Evolutionary conservation across 306 rosid genomes (phyloP), one percentile per base, ranked within the genome.

Genomic region (Malus orientalis): DNA sequence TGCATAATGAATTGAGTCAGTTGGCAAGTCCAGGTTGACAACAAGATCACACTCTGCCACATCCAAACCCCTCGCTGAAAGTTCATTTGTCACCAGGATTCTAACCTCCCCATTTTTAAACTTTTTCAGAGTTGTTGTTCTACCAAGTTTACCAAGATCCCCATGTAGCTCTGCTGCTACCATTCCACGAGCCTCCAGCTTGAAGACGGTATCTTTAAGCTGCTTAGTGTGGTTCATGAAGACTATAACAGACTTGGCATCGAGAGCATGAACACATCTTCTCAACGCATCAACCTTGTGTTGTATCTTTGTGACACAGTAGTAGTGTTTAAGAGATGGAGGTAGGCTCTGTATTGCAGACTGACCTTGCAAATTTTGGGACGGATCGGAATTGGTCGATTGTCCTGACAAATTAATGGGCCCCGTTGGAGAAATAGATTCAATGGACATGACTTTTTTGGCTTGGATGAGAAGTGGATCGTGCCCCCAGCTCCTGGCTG

Each of bases 31-130:
- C 57, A 95, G 84, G 78, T 95, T 95, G 58, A 95, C 96, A 70
- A 95, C 98, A 61, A 95, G 98, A 85, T 95, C 98, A 72, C 98
- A 95, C 73, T 95, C 97, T 44, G 96, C 93, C 69, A 95, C 89
- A 81, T 95, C 97, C 86, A 92, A 88, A 54, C 98, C 98, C 77
- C 98, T 87, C 16, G 98, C 98, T 2, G 96, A 92, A 30, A 95
- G 86, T 73, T 95, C 97, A 70, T 95, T 95, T 11, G 98, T 95
- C 72, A 95, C 92, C 40, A 95, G 82, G 74, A 92, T 87, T 81
- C 97, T 86, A 64, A 92, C 76, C 79, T 92, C 96, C 13, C 96
- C 98, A 3, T 83, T 88, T 87, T 95, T 95, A 86, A 94, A 95
- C 63, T 88, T 92, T 76, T 85, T 92, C 81, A 95, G 65, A 58